phyloP scores from a whole-genome alignment of 2,329 filamentous ascomycete genomes.

The Dactylellina haptotyla region DNA sequence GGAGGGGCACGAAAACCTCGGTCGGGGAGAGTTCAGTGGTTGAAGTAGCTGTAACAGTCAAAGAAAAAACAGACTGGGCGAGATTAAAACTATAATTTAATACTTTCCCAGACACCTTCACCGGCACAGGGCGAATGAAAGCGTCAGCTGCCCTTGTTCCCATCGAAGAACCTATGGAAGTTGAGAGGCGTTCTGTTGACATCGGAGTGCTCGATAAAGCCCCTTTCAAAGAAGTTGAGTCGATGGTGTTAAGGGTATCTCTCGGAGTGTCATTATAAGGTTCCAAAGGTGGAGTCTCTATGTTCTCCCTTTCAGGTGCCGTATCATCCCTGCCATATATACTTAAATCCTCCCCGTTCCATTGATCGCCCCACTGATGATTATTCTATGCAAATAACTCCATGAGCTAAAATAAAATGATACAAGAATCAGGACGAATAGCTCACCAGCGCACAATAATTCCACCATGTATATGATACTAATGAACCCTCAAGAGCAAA shows the following conservation, averaged over 20 bases:
- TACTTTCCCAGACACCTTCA: conserved; percentile 77
- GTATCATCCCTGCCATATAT: conserved; percentile 88
- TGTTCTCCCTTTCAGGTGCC: conserved; percentile 59
- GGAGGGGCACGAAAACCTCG: conserved; percentile 85
- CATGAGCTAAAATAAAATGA: background rate
- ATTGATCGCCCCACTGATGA: conserved; percentile 88
- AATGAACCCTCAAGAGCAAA: conserved; percentile 86
- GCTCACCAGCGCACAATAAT: conserved; percentile 77
- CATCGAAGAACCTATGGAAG: conserved; percentile 65
- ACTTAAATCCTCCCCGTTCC: conserved; percentile 97
- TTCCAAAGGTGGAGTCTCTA: conserved; percentile 13
- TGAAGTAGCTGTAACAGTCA: conserved; percentile 73
- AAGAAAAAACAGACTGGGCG: conserved; percentile 77
- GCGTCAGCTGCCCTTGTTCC: conserved; percentile 93
- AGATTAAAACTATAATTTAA: conserved; percentile 82
- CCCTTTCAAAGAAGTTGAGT: conserved; percentile 55
- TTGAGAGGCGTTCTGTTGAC: conserved; percentile 56
- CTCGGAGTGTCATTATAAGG: conserved; percentile 44
- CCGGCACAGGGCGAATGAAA: conserved; percentile 85
- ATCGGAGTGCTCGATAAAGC: conserved; percentile 74
- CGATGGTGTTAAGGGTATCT: conserved; percentile 54
- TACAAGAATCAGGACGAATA: background rate
- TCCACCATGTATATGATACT: conserved; percentile 89
- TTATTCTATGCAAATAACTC: conserved; percentile 70
- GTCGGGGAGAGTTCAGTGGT: conserved; percentile 76